Evolutionary conservation across 305 asterid species (phyloP).

Genomic region (Coffea humblotiana): DNA sequence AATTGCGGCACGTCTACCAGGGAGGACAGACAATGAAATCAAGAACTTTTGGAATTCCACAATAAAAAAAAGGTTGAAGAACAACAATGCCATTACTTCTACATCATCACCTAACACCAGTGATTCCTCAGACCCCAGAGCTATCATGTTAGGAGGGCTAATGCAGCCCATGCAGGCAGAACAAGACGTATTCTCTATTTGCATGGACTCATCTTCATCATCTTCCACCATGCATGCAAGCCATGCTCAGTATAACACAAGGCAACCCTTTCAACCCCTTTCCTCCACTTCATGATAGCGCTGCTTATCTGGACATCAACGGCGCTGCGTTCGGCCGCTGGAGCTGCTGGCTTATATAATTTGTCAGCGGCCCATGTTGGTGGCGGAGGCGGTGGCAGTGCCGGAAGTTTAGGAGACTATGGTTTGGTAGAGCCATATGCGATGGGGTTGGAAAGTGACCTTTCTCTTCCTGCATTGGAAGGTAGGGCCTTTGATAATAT

Average conservation of each 20-base stretch:
- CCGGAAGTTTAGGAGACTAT: constrained; percentile 28
- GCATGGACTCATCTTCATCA: constrained; percentile 69
- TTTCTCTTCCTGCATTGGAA: constrained; percentile 67
- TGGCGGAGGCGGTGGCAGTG: background rate
- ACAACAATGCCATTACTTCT: constrained; percentile 21
- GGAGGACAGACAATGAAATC: constrained; percentile 90
- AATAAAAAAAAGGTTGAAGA: constrained; percentile 73
- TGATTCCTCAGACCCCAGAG: constrained; percentile 46
- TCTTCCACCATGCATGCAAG: constrained; percentile 49
- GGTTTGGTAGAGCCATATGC: constrained; percentile 41
- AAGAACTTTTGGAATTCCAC: constrained; percentile 96
- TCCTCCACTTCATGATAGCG: constrained; percentile 24
- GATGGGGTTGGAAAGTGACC: constrained; percentile 63
- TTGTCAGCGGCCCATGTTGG: constrained; percentile 25
- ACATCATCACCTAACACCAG: constrained; percentile 58
- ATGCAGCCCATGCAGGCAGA: constrained; percentile 62
- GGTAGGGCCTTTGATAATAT: constrained; percentile 23
- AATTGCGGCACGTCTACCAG: constrained; percentile 89
- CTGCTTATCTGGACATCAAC: constrained; percentile 19
- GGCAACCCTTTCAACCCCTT: constrained; percentile 48
- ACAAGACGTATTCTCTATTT: constrained; percentile 43
- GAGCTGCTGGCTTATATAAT: constrained; percentile 23
- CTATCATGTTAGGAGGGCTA: constrained; percentile 21
- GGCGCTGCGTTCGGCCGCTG: background rate
- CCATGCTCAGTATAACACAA: constrained; percentile 14